Percentiles rank a stretch among this genome's conserved stretches.
These are phyloP conservation scores for Allium cepa DNA, from an alignment of 106 monocot genomes.

Conservation along the genomic window DNA sequence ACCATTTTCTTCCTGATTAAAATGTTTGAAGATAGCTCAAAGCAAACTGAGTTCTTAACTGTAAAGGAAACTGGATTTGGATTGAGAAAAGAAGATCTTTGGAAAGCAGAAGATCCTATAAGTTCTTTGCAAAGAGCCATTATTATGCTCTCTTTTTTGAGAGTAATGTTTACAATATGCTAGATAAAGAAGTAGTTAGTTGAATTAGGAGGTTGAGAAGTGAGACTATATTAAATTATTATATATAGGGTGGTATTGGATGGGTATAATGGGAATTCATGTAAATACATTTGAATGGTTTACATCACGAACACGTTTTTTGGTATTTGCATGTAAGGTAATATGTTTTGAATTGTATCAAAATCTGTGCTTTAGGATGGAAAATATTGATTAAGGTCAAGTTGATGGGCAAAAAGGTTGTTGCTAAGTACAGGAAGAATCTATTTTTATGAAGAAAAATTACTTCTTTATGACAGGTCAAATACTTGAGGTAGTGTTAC, in stretches of 20 bases:
- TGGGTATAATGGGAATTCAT: background rate
- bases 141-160: background rate
- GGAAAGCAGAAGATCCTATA: constrained; percentile 3
- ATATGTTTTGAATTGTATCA: too few relatives aligned
- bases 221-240: background rate
- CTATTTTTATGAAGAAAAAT: too few relatives aligned
- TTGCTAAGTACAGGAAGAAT: too few relatives aligned
- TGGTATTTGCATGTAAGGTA: too few relatives aligned
- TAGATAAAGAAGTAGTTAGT: background rate
- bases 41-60: constrained; percentile 12
- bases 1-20: background rate
- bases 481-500: too few relatives aligned
- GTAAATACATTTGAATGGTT: background rate
- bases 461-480: too few relatives aligned
- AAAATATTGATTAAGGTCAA: too few relatives aligned
- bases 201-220: background rate
- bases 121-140: constrained; percentile 16
- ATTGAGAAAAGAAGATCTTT: constrained; percentile 14
- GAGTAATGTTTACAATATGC: background rate
- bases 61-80: constrained; percentile 1
- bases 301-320: background rate
- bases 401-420: too few relatives aligned
- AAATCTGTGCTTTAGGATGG: too few relatives aligned
- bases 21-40: constrained; percentile 14
- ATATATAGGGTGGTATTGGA: background rate